Evolutionary conservation across 305 asterid genomes (phyloP).

Genomic region (Petunia hybrid): DNA sequence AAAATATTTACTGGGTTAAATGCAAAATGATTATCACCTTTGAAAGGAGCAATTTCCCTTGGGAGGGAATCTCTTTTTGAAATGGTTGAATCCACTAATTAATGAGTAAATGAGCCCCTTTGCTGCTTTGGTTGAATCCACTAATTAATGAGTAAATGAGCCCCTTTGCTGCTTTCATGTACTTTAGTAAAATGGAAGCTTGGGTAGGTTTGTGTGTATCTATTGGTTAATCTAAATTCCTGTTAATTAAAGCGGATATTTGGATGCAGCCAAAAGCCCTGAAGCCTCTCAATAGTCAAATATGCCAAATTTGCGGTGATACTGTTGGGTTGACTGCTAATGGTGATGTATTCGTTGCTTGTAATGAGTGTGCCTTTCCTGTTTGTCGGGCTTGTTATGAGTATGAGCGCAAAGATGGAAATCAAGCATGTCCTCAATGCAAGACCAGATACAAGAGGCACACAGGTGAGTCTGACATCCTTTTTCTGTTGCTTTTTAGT

Average conservation of each 20-base stretch:
- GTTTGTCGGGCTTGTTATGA: slow-evolving; percentile 75
- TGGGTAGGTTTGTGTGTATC: not conserved
- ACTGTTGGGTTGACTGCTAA: slow-evolving; percentile 55
- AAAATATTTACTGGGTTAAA: not conserved
- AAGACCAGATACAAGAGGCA: slow-evolving; percentile 74
- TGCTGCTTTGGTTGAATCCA: not conserved
- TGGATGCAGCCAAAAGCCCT: slow-evolving; percentile 55
- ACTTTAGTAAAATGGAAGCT: not conserved
- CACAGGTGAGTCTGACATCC: slow-evolving; percentile 45
- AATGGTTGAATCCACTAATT: slow-evolving; percentile 1
- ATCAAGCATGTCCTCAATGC: slow-evolving; percentile 73
- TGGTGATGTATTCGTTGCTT: slow-evolving; percentile 73
- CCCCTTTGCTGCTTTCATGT: not conserved
- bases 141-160: too few relatives aligned
- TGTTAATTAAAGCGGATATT: slow-evolving; percentile 15
- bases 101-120: not conserved
- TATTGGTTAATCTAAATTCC: not conserved
- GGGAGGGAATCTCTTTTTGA: not conserved
- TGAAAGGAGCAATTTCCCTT: not conserved
- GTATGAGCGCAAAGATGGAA: slow-evolving; percentile 75
- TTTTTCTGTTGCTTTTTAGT: not conserved
- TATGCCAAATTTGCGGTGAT: slow-evolving; percentile 76
- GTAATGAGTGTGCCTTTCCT: slow-evolving; percentile 77
- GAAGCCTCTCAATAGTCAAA: slow-evolving; percentile 54
- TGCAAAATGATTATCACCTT: not conserved